Base-by-base conservation (phyloP, 208 protist species). In the Crithidia sp. region DNA sequence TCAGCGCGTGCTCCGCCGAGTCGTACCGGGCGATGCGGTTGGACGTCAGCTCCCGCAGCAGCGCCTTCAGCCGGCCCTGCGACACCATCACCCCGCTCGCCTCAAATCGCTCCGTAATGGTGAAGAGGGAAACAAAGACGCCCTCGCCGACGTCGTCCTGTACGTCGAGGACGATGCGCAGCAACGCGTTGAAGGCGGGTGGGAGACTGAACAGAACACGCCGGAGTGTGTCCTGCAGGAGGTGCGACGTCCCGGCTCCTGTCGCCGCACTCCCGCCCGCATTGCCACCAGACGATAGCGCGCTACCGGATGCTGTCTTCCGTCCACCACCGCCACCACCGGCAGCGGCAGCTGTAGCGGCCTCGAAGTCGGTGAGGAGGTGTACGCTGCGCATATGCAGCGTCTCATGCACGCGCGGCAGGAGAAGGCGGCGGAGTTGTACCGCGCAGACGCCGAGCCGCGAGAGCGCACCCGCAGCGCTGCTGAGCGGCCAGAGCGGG, bases 11-110 rank as follows among this genome's bases (percentile, higher is more conserved):
- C 80, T 92, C 83, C 2, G 88, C 89, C 10, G 81, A 41, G 76
- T 94, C 80, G 67, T 94, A 94, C 53, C 89, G 70, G 10, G 89
- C 92, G 3, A 96, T 78, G 14, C 89, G 85, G 60, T 96, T 96
- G 44, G 89, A 95, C 7, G 90, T 95, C 17, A 96, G 84, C 78
- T 96, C 89, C 28, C 81, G 61, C 73, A 89, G 83, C 50, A 96
- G 75, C 13, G 86, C 78, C 74, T 83, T 89, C 67, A 92, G 64
- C 16, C 89, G 85, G 0, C 84, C 88, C 39, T 88, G 81, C 5
- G 87, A 92, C 41, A 96, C 69, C 80, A 96, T 86, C 44, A 89
- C 39, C 0, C 87, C 89, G 36, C 71, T 69, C 59, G 86, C 57
- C 64, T 92, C 86, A 43, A 95, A 86, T 53, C 85, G 61, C 60